phyloP scores from a whole-genome alignment of 768 basidiomycete genomes.

The Terana coerulea region DNA sequence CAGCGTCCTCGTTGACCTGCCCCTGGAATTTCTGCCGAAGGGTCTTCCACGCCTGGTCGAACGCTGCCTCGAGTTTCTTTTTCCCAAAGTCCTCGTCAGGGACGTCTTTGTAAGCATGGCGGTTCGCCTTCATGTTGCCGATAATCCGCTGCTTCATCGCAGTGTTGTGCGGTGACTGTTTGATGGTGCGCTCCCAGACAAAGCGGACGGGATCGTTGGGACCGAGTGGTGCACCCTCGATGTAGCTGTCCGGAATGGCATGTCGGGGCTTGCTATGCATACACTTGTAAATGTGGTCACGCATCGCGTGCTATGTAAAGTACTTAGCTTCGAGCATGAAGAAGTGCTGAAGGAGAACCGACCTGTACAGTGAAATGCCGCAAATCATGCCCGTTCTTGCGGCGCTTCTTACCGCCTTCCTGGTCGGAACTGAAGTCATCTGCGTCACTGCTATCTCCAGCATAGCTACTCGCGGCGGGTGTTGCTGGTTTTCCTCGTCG shows the following conservation, averaged over 20 bases:
- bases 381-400: conserved; percentile 59
- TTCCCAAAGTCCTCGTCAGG: conserved; percentile 62
- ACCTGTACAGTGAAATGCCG: conserved; percentile 69
- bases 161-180: conserved; percentile 69
- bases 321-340: neutral
- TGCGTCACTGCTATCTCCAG: conserved; percentile 30
- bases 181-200: conserved; percentile 76
- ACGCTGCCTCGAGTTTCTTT: conserved; percentile 55
- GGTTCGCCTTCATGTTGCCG: conserved; percentile 53
- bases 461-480: too few species aligned
- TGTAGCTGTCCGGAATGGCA: conserved; percentile 56
- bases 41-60: conserved; percentile 70
- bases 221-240: conserved; percentile 45
- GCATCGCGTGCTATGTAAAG: conserved; percentile 61
- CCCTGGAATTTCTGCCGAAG: conserved; percentile 63
- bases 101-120: conserved; percentile 55
- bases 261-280: conserved; percentile 58
- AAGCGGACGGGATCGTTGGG: conserved; percentile 62
- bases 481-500: conserved; percentile 29
- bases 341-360: conserved; percentile 15
- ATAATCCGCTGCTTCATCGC: conserved; percentile 67
- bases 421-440: conserved; percentile 32
- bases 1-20: conserved; percentile 49
- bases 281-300: conserved; percentile 54
- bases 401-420: conserved; percentile 33